Evolutionary conservation across 768 basidiomycete species (phyloP).

Genomic region (Collybia sp.): DNA sequence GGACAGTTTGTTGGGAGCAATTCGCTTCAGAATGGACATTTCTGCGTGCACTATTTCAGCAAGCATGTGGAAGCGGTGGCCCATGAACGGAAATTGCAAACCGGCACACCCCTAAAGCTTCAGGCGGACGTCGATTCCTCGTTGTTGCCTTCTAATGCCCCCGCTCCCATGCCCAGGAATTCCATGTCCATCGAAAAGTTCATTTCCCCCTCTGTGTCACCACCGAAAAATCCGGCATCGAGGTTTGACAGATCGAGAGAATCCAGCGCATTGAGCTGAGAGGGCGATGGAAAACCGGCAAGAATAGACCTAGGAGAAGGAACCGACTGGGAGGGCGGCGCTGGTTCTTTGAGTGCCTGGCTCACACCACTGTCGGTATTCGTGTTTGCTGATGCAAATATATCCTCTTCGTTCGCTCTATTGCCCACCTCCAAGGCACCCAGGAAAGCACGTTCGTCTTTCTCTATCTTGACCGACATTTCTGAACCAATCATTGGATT

Average conservation of each 20-base stretch:
- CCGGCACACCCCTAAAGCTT: too few relatives aligned
- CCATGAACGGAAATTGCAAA: too few relatives aligned
- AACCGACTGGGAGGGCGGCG: conserved; percentile 15
- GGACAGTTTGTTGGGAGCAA: too few relatives aligned
- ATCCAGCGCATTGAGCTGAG: conserved; percentile 29
- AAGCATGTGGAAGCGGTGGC: too few relatives aligned
- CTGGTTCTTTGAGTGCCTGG: conserved; percentile 9
- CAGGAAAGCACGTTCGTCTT: conserved; percentile 32
- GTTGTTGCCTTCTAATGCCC: conserved; percentile 13
- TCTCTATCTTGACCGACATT: conserved; percentile 7
- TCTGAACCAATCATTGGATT: conserved; percentile 7
- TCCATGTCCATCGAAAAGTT: conserved; percentile 50
- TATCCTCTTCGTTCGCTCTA: conserved; percentile 17
- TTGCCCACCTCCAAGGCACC: conserved; percentile 17
- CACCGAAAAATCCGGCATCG: conserved; percentile 35
- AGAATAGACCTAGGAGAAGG: conserved; percentile 37
- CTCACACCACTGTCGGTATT: conserved; percentile 9
- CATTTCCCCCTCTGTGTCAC: conserved; percentile 33
- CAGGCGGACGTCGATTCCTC: too few relatives aligned
- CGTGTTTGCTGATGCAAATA: conserved; percentile 28
- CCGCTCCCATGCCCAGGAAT: conserved; percentile 39
- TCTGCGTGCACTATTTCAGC: too few relatives aligned
- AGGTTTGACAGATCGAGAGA: conserved; percentile 42
- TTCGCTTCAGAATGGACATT: too few relatives aligned
- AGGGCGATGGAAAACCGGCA: conserved; percentile 35